These are phyloP conservation scores for Lolium multiflorum DNA, from an alignment of 176 grass and related monocot genomes.

Conservation along the genomic window DNA sequence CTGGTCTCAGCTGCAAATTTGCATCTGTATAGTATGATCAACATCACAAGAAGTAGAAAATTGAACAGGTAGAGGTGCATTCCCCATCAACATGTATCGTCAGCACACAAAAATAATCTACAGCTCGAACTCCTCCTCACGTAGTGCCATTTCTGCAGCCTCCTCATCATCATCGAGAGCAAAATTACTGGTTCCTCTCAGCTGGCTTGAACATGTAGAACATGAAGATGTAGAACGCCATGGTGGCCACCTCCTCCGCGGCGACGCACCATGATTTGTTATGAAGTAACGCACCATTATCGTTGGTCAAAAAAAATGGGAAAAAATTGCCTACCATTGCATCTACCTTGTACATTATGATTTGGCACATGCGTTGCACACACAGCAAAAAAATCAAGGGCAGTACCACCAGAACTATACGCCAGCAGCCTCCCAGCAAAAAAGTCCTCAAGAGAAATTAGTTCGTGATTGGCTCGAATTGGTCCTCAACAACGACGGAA, in stretches of 20 bases:
- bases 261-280: slow-evolving; percentile 45
- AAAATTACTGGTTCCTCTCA: slow-evolving; percentile 96
- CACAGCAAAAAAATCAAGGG: too few species aligned
- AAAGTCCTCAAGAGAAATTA: too few species aligned
- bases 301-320: too few species aligned
- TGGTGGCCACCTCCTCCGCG: slow-evolving; percentile 75
- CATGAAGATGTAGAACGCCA: slow-evolving; percentile 96
- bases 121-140: slow-evolving; percentile 97
- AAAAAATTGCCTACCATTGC: too few species aligned
- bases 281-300: too few species aligned
- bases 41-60: slow-evolving; percentile 34
- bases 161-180: slow-evolving; percentile 85
- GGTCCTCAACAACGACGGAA: too few species aligned
- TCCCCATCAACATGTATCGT: neutral
- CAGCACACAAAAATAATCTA: slow-evolving; percentile 17
- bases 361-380: too few species aligned
- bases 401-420: too few species aligned
- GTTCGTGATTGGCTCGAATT: too few species aligned
- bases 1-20: slow-evolving; percentile 30
- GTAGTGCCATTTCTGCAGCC: slow-evolving; percentile 81
- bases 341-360: too few species aligned
- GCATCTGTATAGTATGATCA: slow-evolving; percentile 68
- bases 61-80: slow-evolving; percentile 23
- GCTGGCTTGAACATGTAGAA: slow-evolving; percentile 96
- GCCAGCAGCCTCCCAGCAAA: too few species aligned